A percentile compares a stretch with the other conserved stretches of the same genome.
phyloP scores from a whole-genome alignment of 163 green algal species.

The Scenedesmus sp. region DNA sequence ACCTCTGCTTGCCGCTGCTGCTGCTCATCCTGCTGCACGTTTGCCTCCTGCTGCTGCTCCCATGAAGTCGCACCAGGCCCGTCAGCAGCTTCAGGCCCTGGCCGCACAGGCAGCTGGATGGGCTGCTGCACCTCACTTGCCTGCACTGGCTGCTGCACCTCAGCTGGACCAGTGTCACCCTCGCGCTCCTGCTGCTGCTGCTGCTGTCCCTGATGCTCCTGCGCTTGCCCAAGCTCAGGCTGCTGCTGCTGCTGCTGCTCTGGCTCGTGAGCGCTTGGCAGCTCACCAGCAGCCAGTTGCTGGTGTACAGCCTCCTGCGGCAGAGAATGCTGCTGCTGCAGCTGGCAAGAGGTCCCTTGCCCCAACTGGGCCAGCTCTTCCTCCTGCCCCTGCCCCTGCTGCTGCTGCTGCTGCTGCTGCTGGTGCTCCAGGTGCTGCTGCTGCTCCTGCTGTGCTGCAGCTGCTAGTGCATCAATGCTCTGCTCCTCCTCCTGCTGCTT shows the following conservation, averaged over 20 bases:
- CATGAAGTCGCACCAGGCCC: background rate
- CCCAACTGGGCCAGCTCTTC: background rate
- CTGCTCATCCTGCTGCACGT: background rate
- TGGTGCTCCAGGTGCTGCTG: constrained; percentile 5
- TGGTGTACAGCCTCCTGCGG: background rate
- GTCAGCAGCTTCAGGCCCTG: background rate
- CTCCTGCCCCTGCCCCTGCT: background rate
- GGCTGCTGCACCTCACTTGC: background rate
- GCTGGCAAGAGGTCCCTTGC: background rate
- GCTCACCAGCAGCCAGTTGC: background rate
- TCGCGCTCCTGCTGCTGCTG: background rate
- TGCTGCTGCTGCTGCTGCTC: constrained; percentile 15
- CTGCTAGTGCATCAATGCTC: background rate
- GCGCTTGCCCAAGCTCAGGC: background rate
- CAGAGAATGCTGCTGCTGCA: constrained; percentile 1
- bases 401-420: background rate
- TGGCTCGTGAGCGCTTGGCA: background rate
- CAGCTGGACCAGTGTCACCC: background rate
- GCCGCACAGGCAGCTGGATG: background rate
- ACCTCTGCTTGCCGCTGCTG: background rate
- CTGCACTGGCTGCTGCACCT: background rate
- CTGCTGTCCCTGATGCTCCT: background rate
- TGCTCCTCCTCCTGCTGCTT: constrained; percentile 14
- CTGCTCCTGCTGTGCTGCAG: background rate
- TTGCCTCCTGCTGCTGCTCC: background rate